Base-by-base conservation (phyloP, 2,329 filamentous ascomycete genomes). In the Leptodontidium sp. region DNA sequence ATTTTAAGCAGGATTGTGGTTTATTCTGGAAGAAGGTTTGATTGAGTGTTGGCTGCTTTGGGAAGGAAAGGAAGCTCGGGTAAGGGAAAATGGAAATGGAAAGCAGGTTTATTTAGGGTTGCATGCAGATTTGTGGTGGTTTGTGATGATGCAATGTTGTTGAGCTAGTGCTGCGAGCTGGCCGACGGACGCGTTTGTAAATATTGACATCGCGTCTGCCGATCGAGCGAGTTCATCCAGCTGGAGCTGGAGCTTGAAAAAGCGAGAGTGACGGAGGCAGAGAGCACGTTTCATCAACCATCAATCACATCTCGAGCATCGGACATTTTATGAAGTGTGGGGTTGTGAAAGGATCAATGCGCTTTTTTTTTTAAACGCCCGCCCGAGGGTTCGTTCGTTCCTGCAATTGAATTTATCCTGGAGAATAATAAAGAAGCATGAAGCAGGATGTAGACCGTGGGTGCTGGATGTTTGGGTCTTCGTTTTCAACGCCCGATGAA, bases 131-230 rank as follows among this genome's bases (percentile, higher is more conserved):
- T 7, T n/a, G 15, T 47, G n/a, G 15, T 12, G 45, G 57, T 50
- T 47, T 24, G 2, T 53, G 67, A 64, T 70, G 70, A 66, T 68
- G 65, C 58, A 63, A 68, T 70, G 45, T 50, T 50, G 58, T 24
- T 21, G 21, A 17, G 40, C 12, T 45, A 38, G 64, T 38, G 43
- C 17, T 40, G 55, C 59, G 70, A 32, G 43, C 17, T 58, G 55
- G 61, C 21, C 21, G 21, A 21, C 21, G 21, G 70, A 71, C 70
- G 71, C 71, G 71, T 67, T 69, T 69, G 73, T 75, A 38, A 75
- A 73, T 73, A 72, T 75, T 75, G 47, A 75, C 72, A 71, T 70
- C 72, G 72, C 73, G 71, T 72, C 21, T 58, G 45, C 45, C 45
- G 45, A 47, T 17, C 15, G n/a, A 21, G 45, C n/a, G 17, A 45